A percentile compares a stretch with the other conserved stretches of the same genome.
Evolutionary conservation across 768 basidiomycete genomes (phyloP).

Genomic region (Amanita brunnescens): DNA sequence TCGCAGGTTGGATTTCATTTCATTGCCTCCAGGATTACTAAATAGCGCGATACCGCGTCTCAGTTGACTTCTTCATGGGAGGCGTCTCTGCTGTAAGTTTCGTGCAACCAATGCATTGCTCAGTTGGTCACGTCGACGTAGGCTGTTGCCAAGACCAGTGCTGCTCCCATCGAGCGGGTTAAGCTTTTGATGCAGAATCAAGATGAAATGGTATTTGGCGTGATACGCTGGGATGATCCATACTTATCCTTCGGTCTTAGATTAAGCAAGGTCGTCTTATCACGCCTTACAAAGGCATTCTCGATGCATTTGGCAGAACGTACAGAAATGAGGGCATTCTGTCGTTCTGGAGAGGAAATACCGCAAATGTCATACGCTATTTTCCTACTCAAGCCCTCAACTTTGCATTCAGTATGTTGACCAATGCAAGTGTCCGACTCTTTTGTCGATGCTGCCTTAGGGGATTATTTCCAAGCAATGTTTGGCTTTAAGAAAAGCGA

Average conservation of each 20-base stretch:
- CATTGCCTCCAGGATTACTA: not conserved
- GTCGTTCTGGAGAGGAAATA: constrained; percentile 84
- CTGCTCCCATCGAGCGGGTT: constrained; percentile 85
- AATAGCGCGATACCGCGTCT: not conserved
- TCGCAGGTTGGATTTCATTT: constrained; percentile 40
- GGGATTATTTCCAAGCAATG: constrained; percentile 82
- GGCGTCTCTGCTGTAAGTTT: constrained; percentile 57
- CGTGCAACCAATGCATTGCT: not conserved
- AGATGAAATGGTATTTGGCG: constrained; percentile 65
- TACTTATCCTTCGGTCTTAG: constrained; percentile 21
- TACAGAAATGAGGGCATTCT: constrained; percentile 73
- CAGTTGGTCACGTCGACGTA: constrained; percentile 15
- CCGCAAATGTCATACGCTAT: constrained; percentile 88
- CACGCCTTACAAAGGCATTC: constrained; percentile 74
- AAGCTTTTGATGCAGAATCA: constrained; percentile 82
- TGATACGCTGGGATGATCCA: not conserved
- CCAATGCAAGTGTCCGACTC: not conserved
- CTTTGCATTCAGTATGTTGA: constrained; percentile 76
- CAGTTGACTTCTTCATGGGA: constrained; percentile 70
- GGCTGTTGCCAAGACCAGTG: constrained; percentile 84
- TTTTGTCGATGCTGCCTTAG: constrained; percentile 19
- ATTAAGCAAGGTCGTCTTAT: constrained; percentile 84
- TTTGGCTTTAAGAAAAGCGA: constrained; percentile 83
- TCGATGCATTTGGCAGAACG: constrained; percentile 67
- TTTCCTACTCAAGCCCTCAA: constrained; percentile 88